These are phyloP conservation scores for Wickerhamiella kazuoi DNA, from an alignment of 805 yeast species.

Conservation along the genomic window DNA sequence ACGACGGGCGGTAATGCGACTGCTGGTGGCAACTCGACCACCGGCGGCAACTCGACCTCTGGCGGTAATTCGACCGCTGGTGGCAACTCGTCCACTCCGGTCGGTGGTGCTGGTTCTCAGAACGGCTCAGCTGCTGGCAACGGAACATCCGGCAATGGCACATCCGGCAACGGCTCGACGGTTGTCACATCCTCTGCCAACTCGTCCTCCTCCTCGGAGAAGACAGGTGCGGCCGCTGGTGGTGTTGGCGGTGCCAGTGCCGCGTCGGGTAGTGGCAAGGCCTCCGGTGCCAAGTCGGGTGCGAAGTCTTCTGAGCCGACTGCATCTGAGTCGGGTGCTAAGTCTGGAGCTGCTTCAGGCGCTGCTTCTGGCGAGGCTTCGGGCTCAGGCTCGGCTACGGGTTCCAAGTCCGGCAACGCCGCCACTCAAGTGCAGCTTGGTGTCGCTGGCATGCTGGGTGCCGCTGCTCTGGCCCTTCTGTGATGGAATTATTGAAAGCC, in stretches of 20 bases:
- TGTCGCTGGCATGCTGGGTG: conserved; percentile 1
- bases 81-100: conserved; percentile 4
- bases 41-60: conserved; percentile 4
- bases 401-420: conserved; percentile 3
- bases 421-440: background rate
- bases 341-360: conserved; percentile 1
- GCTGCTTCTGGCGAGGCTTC: conserved; percentile 16
- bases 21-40: conserved; percentile 10
- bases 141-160: background rate
- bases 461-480: background rate
- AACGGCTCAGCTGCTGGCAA: background rate
- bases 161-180: background rate
- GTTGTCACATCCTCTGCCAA: conserved; percentile 3
- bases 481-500: too few species aligned
- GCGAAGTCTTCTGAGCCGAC: background rate
- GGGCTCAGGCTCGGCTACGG: conserved; percentile 7
- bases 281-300: background rate
- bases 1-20: conserved; percentile 3
- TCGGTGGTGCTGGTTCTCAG: background rate
- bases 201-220: background rate
- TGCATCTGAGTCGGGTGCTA: conserved; percentile 1
- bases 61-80: conserved; percentile 2
- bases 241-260: conserved; percentile 3
- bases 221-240: too few species aligned
- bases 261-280: conserved; percentile 1